A percentile compares a stretch with the other conserved stretches of the same genome.
phyloP scores from a whole-genome alignment of 2,329 filamentous ascomycete genomes.

The Colletotrichum tabaci region DNA sequence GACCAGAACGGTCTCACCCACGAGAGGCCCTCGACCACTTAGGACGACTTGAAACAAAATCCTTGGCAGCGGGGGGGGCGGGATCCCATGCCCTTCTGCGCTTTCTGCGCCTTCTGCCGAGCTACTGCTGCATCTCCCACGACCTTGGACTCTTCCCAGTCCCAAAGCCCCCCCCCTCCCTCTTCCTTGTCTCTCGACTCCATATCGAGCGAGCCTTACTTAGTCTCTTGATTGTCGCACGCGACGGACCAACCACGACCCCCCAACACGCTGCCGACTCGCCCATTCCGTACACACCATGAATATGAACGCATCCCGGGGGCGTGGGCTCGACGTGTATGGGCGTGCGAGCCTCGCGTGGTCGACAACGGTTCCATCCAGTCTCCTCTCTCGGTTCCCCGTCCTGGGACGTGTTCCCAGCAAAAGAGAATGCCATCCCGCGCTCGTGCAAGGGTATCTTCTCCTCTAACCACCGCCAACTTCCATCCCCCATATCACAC shows the following conservation, averaged over 20 bases:
- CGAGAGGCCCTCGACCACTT: slow-evolving; percentile 26
- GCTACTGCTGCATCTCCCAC: slow-evolving; percentile 13
- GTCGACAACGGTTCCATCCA: slow-evolving; percentile 20
- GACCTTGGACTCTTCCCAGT: slow-evolving; percentile 5
- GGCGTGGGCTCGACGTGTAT: neutral
- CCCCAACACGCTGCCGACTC: slow-evolving; percentile 23
- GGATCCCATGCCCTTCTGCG: neutral
- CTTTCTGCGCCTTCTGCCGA: slow-evolving; percentile 1
- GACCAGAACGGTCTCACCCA: slow-evolving; percentile 33
- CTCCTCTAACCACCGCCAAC: neutral
- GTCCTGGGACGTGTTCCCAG: neutral
- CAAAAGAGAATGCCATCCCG: slow-evolving; percentile 1
- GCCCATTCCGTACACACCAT: slow-evolving; percentile 26
- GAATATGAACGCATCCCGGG: neutral
- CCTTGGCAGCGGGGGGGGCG: neutral
- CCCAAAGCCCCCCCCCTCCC: too few species aligned
- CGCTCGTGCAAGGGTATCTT: neutral
- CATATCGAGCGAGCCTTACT: neutral
- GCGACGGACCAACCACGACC: slow-evolving; percentile 25
- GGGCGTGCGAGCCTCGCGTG: slow-evolving; percentile 6
- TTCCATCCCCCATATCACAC: neutral
- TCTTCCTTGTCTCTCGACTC: neutral
- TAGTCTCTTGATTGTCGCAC: slow-evolving; percentile 11
- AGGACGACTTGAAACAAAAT: slow-evolving; percentile 35
- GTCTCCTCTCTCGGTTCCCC: neutral